Conservation (phyloP, 192 early-diverging fungal species). For the Coemansia sp. region DNA sequence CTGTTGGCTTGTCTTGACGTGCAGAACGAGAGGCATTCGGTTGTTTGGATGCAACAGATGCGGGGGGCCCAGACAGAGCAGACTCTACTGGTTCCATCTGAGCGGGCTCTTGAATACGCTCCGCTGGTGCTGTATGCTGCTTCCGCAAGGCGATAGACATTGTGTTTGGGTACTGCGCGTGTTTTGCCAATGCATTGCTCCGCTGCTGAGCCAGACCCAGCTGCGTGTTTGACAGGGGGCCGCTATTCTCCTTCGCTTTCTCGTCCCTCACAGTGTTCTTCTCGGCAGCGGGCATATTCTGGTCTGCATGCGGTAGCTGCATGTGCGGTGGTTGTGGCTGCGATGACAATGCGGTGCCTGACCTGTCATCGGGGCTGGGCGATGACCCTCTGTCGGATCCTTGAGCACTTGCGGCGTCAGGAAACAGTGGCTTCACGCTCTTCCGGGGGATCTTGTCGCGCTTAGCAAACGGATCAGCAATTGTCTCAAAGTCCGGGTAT, state of each 20-base stretch:
- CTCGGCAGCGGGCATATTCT: not conserved
- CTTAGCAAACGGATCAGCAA: slow-evolving; percentile 55
- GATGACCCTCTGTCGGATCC: not conserved
- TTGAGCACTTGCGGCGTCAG: not conserved
- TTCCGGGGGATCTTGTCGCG: slow-evolving; percentile 54
- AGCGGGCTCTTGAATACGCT: slow-evolving; percentile 14
- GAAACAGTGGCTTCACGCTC: slow-evolving; percentile 22
- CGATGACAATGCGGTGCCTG: slow-evolving; percentile 3
- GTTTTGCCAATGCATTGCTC: not conserved
- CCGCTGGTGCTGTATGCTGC: slow-evolving; percentile 5
- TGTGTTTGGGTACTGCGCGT: not conserved
- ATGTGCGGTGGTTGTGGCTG: not conserved
- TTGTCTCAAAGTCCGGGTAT: slow-evolving; percentile 52
- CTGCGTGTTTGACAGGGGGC: not conserved
- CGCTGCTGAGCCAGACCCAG: not conserved
- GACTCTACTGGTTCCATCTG: slow-evolving; percentile 37
- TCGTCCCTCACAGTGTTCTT: not conserved
- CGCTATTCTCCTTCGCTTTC: not conserved
- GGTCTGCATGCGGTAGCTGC: not conserved
- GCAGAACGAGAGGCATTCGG: not conserved
- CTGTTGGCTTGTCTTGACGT: not conserved
- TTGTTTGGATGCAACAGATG: slow-evolving; percentile 11
- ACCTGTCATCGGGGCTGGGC: slow-evolving; percentile 3
- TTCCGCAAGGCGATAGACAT: slow-evolving; percentile 9
- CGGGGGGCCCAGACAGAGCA: slow-evolving; percentile 26